These are phyloP conservation scores for Leccinum olivaceopallidum DNA, from an alignment of 768 basidiomycete species.

Conservation along the genomic window DNA sequence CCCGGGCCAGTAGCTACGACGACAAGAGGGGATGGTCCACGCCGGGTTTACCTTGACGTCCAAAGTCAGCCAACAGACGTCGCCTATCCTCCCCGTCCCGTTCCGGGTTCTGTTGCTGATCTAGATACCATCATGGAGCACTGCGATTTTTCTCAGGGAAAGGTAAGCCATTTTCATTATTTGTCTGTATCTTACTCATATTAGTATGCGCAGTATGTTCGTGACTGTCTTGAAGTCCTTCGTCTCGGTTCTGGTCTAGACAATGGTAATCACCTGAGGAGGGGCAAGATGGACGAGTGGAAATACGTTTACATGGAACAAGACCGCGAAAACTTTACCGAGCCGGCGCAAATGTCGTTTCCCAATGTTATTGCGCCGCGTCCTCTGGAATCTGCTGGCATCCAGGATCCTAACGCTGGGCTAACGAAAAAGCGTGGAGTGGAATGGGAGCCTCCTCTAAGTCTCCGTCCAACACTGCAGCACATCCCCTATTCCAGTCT, in stretches of 20 bases:
- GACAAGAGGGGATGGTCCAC: conserved; percentile 74
- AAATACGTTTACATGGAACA: conserved; percentile 86
- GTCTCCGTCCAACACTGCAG: conserved; percentile 49
- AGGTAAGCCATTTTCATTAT: conserved; percentile 43
- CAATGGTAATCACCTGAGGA: conserved; percentile 68
- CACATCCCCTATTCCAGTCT: conserved; percentile 61
- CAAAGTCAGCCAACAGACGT: conserved; percentile 58
- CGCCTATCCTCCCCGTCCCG: conserved; percentile 86
- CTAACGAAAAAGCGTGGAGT: conserved; percentile 58
- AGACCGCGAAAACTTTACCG: conserved; percentile 40
- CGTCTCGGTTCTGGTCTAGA: conserved; percentile 91
- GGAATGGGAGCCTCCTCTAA: conserved; percentile 57
- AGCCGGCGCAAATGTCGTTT: conserved; percentile 33
- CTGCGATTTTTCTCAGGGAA: conserved; percentile 84
- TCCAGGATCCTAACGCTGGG: conserved; percentile 52
- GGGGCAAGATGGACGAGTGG: conserved; percentile 81
- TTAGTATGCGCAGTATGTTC: conserved; percentile 68
- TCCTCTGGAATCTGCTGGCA: conserved; percentile 28
- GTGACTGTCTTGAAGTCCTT: conserved; percentile 94
- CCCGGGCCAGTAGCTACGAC: conserved; percentile 49
- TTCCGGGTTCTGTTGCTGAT: conserved; percentile 83
- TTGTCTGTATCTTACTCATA: conserved; percentile 12
- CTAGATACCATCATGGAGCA: conserved; percentile 88
- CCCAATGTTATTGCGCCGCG: conserved; percentile 34
- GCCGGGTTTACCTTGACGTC: conserved; percentile 76